These are phyloP conservation scores for Colletotrichum tamarilloi DNA, from an alignment of 2,329 filamentous ascomycete genomes.

Conservation along the genomic window DNA sequence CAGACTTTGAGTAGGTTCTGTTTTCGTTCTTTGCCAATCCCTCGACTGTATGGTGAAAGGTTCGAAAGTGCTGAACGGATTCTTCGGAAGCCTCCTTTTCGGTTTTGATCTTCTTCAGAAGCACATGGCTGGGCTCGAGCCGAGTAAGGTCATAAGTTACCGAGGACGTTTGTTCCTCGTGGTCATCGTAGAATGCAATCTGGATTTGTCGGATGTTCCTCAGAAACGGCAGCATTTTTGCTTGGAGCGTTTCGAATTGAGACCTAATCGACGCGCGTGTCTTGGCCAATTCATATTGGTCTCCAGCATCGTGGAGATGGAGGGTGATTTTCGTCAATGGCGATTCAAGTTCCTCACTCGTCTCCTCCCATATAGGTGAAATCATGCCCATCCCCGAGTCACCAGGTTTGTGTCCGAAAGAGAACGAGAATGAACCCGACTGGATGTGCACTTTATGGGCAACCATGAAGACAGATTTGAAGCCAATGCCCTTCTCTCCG, in stretches of 20 bases:
- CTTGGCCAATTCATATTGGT: constrained; percentile 28
- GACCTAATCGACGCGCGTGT: constrained; percentile 41
- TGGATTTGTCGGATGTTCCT: constrained; percentile 50
- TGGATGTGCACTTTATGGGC: constrained; percentile 56
- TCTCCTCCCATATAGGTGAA: constrained; percentile 52
- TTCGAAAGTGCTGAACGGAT: too few species aligned
- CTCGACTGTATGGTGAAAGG: too few species aligned
- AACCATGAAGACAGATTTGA: constrained; percentile 62
- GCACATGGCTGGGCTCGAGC: not conserved
- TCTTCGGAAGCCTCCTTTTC: not conserved
- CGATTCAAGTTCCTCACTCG: constrained; percentile 28
- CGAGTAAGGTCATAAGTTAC: not conserved
- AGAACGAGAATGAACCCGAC: constrained; percentile 56
- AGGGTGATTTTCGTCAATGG: constrained; percentile 52
- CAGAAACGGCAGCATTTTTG: constrained; percentile 54
- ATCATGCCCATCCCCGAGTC: constrained; percentile 64
- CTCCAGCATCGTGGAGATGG: constrained; percentile 44
- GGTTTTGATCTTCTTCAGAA: not conserved
- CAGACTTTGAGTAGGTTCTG: too few species aligned
- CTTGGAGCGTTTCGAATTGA: constrained; percentile 51
- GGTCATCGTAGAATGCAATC: constrained; percentile 43
- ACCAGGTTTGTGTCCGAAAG: constrained; percentile 50
- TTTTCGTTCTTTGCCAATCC: too few species aligned
- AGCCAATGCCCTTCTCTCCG: constrained; percentile 63
- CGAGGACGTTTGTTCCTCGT: not conserved